phyloP scores from a whole-genome alignment of 2,329 filamentous ascomycete genomes.

The Cercospora sesami region DNA sequence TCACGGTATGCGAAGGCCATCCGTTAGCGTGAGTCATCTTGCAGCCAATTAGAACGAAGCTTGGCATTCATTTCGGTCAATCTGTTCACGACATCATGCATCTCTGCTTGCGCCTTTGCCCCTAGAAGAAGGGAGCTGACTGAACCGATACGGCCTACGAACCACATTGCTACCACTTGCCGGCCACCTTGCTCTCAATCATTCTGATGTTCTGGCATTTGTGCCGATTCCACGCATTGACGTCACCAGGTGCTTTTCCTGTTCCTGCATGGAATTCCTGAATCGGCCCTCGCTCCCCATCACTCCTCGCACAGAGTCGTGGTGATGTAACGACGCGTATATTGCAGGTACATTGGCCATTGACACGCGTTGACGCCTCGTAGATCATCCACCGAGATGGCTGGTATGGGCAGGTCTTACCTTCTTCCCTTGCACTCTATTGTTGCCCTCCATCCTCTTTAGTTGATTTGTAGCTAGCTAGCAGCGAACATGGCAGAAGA shows the following conservation, averaged over 20 bases:
- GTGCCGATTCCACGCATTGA: not conserved
- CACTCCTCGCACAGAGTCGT: not conserved
- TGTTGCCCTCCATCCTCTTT: not conserved
- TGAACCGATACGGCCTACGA: not conserved
- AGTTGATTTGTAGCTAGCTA: not conserved
- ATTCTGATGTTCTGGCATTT: not conserved
- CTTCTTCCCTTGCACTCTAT: not conserved
- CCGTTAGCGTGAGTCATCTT: not conserved
- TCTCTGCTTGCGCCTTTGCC: not conserved
- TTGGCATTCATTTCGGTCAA: not conserved
- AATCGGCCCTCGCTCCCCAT: not conserved
- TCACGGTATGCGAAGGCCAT: not conserved
- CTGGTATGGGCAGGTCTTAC: not conserved
- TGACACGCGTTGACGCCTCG: conserved; percentile 1
- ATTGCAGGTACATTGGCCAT: not conserved
- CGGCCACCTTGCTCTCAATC: not conserved
- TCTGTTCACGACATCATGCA: not conserved
- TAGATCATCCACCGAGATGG: conserved; percentile 1
- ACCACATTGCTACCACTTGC: not conserved
- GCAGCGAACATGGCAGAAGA: not conserved
- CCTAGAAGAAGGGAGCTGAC: not conserved
- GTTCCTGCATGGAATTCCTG: not conserved
- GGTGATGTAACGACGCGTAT: conserved; percentile 7
- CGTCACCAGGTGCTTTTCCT: not conserved
- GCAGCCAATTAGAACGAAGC: not conserved